These are phyloP conservation scores for Leccinum variicolor DNA, from an alignment of 768 basidiomycete genomes.

Conservation along the genomic window DNA sequence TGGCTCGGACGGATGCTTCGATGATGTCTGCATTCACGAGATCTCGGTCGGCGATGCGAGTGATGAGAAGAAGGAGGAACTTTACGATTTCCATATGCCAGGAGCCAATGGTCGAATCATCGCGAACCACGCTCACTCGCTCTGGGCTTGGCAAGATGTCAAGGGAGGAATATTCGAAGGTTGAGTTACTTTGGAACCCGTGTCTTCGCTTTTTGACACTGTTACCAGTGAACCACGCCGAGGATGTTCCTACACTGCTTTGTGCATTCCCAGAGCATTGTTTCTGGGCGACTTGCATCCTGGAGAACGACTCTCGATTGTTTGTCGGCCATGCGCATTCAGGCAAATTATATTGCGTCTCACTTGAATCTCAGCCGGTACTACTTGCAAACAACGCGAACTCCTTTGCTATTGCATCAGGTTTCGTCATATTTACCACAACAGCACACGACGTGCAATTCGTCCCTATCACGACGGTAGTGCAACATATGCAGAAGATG, in stretches of 20 bases:
- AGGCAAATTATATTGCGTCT: constrained; percentile 60
- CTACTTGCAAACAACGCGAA: constrained; percentile 54
- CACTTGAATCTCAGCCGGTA: constrained; percentile 25
- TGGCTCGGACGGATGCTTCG: constrained; percentile 34
- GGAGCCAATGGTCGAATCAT: constrained; percentile 49
- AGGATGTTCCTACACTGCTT: constrained; percentile 20
- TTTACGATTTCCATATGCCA: constrained; percentile 27
- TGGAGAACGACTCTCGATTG: constrained; percentile 22
- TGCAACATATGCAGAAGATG: constrained; percentile 15
- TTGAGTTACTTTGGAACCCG: constrained; percentile 14
- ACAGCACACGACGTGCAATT: constrained; percentile 79
- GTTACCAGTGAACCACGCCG: constrained; percentile 14
- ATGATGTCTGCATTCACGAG: constrained; percentile 32
- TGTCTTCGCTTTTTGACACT: constrained; percentile 9
- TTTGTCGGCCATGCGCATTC: constrained; percentile 64
- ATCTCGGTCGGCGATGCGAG: constrained; percentile 5
- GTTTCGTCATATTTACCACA: constrained; percentile 83
- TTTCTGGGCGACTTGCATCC: constrained; percentile 37
- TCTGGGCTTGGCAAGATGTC: constrained; percentile 40
- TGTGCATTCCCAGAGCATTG: constrained; percentile 61
- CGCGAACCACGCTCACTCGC: constrained; percentile 8
- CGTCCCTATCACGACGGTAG: constrained; percentile 39
- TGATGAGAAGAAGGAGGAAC: constrained; percentile 1
- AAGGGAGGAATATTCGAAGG: constrained; percentile 50
- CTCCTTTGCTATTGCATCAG: constrained; percentile 70